Evolutionary conservation across 345 rosid species (phyloP), one percentile per base, ranked within the genome.

Genomic region (Aurinia saxatilis): DNA sequence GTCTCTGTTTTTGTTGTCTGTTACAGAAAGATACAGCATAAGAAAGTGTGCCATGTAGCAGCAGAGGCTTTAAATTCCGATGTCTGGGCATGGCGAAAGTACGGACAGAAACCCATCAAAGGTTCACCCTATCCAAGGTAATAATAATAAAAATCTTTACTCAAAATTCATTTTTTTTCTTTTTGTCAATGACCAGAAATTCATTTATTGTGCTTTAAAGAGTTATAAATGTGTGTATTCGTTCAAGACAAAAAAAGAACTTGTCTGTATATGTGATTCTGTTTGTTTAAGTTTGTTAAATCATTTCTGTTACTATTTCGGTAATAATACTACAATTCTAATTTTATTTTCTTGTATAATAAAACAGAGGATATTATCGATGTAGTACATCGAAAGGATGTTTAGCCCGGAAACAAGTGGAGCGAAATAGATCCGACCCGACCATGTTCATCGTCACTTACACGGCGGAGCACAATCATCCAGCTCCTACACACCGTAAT

Each of bases 41-140:
- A 93, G 79, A 87, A 75, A 78, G 86, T 90, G 39, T 85, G 96
- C 64, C 92, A 93, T 48, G 97, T 93, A 17, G 92, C 96, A 47
- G 96, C 89, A 16, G 99, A 88, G 40, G 80, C 81, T 52, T 78
- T 93, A 13, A 82, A 91, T 75, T 81, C 96, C 17, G 99, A 90
- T 63, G 83, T 88, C 44, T 93, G 99, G 99, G 95, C 99, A 23
- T 93, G 99, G 97, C 81, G 97, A 23, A 95, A 95, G 78, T 95
- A 95, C 65, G 99, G 99, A 38, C 99, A 93, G 46, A 93, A 93
- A 76, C 99, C 99, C 75, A 93, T 93, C 78, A 93, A 93, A 76
- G 97, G 97, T 47, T 95, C 97, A 17, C 99, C 99, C 21, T 87
- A 85, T 77, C 96, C 99, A 35, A 93, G 96, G 99, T 84, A 53